Conservation (phyloP, 306 rosid species). For the Quercus wislizeni region DNA sequence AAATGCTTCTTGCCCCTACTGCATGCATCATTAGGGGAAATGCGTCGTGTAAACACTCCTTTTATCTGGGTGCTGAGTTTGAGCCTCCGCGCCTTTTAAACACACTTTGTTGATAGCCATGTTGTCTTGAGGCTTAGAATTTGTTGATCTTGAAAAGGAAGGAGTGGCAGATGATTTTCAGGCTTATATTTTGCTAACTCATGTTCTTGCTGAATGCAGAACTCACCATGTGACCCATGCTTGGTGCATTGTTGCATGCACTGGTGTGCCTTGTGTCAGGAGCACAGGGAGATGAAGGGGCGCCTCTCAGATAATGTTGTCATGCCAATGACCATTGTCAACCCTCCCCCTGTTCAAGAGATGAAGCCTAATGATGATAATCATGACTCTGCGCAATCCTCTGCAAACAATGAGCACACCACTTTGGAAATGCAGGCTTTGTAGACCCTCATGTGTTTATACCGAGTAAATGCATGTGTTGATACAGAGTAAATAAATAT, state of each 20-base stretch:
- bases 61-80: too few relatives aligned
- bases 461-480: not conserved
- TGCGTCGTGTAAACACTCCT: too few relatives aligned
- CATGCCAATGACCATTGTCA: constrained; percentile 73
- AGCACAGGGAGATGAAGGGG: constrained; percentile 93
- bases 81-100: not conserved
- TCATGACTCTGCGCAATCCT: constrained; percentile 45
- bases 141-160: not conserved
- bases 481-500: not conserved
- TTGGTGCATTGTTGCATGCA: constrained; percentile 91
- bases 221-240: constrained; percentile 89
- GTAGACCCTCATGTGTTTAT: constrained; percentile 27
- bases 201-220: constrained; percentile 42
- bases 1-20: too few relatives aligned
- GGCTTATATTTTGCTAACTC: not conserved
- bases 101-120: not conserved
- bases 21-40: too few relatives aligned
- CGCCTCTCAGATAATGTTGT: constrained; percentile 61
- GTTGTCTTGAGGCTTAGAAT: not conserved
- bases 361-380: constrained; percentile 58
- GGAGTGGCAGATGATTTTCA: not conserved
- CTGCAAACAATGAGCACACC: constrained; percentile 52
- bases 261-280: constrained; percentile 97
- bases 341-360: constrained; percentile 85
- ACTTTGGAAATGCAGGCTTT: constrained; percentile 83